Conservation (phyloP, 169 alveolate genomes). For the Theileria parva region DNA sequence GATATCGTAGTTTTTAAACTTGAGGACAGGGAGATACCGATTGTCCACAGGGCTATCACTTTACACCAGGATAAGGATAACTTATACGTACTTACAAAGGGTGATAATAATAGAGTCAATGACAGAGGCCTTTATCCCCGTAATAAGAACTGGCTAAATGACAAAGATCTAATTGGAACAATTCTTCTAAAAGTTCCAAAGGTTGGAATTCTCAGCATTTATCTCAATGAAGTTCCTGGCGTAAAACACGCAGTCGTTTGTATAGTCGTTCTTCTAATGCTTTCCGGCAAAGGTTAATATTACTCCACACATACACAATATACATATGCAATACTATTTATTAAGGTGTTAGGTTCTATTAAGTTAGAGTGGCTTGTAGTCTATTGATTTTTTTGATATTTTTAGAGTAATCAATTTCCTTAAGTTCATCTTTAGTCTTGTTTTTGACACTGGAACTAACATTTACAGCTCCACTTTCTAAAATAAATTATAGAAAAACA, state of each 20-base stretch:
- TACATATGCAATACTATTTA: neutral
- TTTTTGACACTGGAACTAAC: neutral
- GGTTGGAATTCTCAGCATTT: constrained; percentile 89
- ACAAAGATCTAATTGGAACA: constrained; percentile 85
- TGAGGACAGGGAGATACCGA: constrained; percentile 87
- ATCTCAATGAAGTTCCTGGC: constrained; percentile 85
- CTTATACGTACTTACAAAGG: constrained; percentile 85
- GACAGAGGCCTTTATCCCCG: constrained; percentile 89
- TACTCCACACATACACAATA: neutral
- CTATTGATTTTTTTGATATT: constrained; percentile 1
- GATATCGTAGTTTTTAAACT: constrained; percentile 76
- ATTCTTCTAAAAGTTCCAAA: constrained; percentile 83
- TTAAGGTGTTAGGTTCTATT: neutral
- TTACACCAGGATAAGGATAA: constrained; percentile 79
- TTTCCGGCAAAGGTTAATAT: constrained; percentile 54
- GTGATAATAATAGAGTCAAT: constrained; percentile 89
- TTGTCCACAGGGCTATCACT: constrained; percentile 88
- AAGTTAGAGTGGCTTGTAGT: neutral
- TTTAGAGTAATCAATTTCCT: constrained; percentile 4
- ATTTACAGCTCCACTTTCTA: neutral
- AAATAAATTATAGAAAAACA: neutral
- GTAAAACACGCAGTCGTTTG: constrained; percentile 31
- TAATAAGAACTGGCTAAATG: constrained; percentile 83
- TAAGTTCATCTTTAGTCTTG: neutral
- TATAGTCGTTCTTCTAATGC: constrained; percentile 30